Conservation (phyloP, 306 rosid species). For the Herpetospermum pedunculosum region DNA sequence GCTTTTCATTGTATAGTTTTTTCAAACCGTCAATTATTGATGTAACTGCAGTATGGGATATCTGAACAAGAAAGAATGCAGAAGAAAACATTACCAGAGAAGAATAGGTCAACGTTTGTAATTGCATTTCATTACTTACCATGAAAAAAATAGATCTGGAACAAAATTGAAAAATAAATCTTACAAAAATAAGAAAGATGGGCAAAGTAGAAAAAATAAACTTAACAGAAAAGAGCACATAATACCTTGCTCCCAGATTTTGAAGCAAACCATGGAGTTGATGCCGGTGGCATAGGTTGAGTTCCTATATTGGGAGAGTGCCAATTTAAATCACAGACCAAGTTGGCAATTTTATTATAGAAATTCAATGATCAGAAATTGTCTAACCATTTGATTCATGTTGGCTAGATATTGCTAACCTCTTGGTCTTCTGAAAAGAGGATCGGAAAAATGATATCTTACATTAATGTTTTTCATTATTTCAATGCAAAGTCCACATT, state of each 20-base stretch:
- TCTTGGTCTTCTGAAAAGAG: conserved; percentile 41
- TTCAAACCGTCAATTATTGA: conserved; percentile 84
- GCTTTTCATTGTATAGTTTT: conserved; percentile 59
- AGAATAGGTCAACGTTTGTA: background rate
- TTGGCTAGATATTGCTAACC: conserved; percentile 15
- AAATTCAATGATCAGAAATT: background rate
- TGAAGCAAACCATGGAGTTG: conserved; percentile 40
- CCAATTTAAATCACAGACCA: conserved; percentile 2
- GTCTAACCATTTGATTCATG: conserved; percentile 46
- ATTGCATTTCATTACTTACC: background rate
- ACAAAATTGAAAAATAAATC: background rate
- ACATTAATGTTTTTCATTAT: background rate
- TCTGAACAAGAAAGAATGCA: conserved; percentile 24
- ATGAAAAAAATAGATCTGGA: background rate
- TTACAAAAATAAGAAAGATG: background rate
- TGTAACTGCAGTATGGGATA: conserved; percentile 57
- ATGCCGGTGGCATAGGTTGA: conserved; percentile 30
- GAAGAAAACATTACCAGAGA: conserved; percentile 1
- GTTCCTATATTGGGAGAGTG: conserved; percentile 20
- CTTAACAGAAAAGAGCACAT: background rate
- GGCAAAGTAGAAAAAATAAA: background rate
- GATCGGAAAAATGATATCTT: conserved; percentile 10
- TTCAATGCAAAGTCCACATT: background rate
- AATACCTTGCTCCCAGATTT: conserved; percentile 59
- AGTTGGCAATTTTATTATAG: conserved; percentile 3